phyloP scores from a whole-genome alignment of 352 stramenopile genomes.

The Phytopythium montanum region DNA sequence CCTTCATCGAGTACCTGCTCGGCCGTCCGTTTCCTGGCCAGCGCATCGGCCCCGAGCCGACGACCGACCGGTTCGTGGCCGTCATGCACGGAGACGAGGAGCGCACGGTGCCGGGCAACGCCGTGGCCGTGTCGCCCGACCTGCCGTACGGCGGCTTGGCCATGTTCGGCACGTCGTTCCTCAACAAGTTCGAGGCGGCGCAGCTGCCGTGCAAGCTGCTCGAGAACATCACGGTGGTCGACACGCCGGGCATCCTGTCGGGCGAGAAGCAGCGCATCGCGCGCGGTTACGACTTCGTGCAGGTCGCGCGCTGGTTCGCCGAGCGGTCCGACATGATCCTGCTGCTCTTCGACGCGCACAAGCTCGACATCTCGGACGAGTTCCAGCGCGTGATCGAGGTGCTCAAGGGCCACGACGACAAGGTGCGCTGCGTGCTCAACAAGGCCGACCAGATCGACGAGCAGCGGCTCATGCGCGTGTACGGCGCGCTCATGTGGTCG shows the following conservation, averaged over 20 bases:
- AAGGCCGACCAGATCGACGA: slow-evolving; percentile 98
- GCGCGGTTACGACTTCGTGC: slow-evolving; percentile 96
- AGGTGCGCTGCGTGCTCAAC: slow-evolving; percentile 98
- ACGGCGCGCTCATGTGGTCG: slow-evolving; percentile 98
- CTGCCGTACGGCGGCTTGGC: slow-evolving; percentile 92
- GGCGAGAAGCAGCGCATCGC: slow-evolving; percentile 98
- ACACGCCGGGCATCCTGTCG: slow-evolving; percentile 98
- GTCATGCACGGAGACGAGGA: slow-evolving; percentile 98
- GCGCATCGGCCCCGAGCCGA: slow-evolving; percentile 97
- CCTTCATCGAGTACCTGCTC: slow-evolving; percentile 96
- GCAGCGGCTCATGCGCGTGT: slow-evolving; percentile 96
- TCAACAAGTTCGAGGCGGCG: slow-evolving; percentile 97
- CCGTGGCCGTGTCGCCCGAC: slow-evolving; percentile 93
- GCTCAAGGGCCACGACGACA: slow-evolving; percentile 96
- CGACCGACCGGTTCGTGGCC: slow-evolving; percentile 97
- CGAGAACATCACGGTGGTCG: slow-evolving; percentile 95
- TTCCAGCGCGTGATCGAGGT: slow-evolving; percentile 97
- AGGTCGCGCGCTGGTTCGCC: slow-evolving; percentile 92
- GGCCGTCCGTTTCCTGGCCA: slow-evolving; percentile 96
- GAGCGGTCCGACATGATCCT: slow-evolving; percentile 97
- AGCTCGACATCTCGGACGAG: slow-evolving; percentile 99
- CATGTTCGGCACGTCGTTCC: slow-evolving; percentile 97
- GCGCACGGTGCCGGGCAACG: slow-evolving; percentile 96
- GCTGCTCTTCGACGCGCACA: slow-evolving; percentile 99
- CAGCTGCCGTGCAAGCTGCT: slow-evolving; percentile 94